Conservation (phyloP, 768 basidiomycete species). For the Boletus subparvulus region DNA sequence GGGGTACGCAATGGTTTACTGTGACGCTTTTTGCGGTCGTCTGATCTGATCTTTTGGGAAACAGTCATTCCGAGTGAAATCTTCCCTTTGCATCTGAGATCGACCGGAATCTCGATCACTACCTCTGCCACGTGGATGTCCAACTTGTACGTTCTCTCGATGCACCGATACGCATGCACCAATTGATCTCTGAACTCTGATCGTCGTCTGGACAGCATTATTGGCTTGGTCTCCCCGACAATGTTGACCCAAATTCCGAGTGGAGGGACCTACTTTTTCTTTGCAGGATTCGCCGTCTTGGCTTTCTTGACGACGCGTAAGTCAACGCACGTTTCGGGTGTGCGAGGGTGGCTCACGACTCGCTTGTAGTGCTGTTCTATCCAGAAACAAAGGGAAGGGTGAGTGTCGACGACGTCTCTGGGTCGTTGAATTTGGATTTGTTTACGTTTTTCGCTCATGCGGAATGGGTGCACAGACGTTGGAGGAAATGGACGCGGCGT, state of each 20-base stretch:
- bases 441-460: not conserved
- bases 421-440: too few species aligned
- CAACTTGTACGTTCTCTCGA: slow-evolving; percentile 29
- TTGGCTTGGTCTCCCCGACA: slow-evolving; percentile 30
- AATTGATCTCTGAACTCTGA: not conserved
- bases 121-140: slow-evolving; percentile 44
- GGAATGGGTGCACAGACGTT: slow-evolving; percentile 23
- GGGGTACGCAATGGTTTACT: slow-evolving; percentile 14
- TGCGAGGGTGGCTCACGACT: not conserved
- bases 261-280: slow-evolving; percentile 31
- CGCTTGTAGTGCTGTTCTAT: slow-evolving; percentile 22
- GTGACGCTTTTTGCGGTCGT: not conserved
- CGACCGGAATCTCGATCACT: slow-evolving; percentile 42
- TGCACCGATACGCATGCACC: not conserved
- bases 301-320: slow-evolving; percentile 31
- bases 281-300: slow-evolving; percentile 26
- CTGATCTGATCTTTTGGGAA: slow-evolving; percentile 8
- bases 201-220: slow-evolving; percentile 14
- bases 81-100: slow-evolving; percentile 42
- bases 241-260: slow-evolving; percentile 22
- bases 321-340: not conserved
- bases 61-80: slow-evolving; percentile 42
- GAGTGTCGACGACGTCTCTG: slow-evolving; percentile 3
- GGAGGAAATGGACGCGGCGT: slow-evolving; percentile 35
- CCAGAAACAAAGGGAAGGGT: slow-evolving; percentile 36